Percentiles rank a stretch among this genome's conserved stretches.
These are phyloP conservation scores for Ophiostoma perfectum DNA, from an alignment of 2,329 filamentous ascomycete species.

Conservation along the genomic window DNA sequence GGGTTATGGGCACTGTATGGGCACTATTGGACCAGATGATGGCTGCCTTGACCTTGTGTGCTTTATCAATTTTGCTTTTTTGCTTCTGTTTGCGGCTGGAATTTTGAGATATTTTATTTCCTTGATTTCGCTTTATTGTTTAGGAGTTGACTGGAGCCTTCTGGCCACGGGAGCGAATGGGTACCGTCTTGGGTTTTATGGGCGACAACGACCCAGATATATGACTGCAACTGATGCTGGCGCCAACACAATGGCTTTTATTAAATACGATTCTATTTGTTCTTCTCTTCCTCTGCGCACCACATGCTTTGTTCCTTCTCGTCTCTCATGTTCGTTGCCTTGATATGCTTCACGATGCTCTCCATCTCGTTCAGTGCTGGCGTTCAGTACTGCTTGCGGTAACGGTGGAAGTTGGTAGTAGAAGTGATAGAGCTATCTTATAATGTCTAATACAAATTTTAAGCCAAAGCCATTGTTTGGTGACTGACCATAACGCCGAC, in stretches of 20 bases:
- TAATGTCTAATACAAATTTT: not conserved
- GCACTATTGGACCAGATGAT: constrained; percentile 8
- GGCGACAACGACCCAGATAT: constrained; percentile 19
- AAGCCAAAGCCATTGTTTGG: not conserved
- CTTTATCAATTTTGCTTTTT: not conserved
- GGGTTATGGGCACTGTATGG: not conserved
- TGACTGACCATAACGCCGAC: not conserved
- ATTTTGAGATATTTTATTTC: not conserved
- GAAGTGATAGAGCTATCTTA: too few relatives aligned
- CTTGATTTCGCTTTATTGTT: not conserved
- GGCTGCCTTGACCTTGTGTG: not conserved
- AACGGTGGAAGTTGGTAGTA: too few relatives aligned
- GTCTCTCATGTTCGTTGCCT: not conserved
- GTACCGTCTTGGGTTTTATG: constrained; percentile 10
- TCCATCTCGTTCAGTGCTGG: too few relatives aligned
- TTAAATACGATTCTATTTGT: not conserved
- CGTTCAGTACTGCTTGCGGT: too few relatives aligned
- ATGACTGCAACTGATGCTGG: constrained; percentile 18
- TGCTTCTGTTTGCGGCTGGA: constrained; percentile 6
- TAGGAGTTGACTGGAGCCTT: constrained; percentile 20
- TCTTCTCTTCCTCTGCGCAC: not conserved
- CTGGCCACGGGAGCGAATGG: constrained; percentile 11
- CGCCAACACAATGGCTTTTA: constrained; percentile 15
- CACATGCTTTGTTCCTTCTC: not conserved
- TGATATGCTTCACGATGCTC: too few relatives aligned